Conservation (phyloP, 768 basidiomycete genomes). For the Lactifluus volemus region DNA sequence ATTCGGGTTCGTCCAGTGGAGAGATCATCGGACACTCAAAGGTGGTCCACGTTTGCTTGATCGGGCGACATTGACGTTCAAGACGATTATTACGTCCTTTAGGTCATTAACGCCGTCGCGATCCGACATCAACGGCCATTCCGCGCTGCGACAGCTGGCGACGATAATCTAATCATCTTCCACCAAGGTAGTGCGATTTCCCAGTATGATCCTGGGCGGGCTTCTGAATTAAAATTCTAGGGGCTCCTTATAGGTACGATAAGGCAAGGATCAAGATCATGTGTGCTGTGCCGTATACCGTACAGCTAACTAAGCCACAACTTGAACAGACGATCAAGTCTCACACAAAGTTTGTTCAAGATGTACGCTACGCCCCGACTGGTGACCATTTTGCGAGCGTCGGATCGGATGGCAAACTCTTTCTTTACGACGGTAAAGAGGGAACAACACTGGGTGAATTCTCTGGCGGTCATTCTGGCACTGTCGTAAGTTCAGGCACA, state of each 20-base stretch:
- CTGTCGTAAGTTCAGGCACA: slow-evolving; percentile 45
- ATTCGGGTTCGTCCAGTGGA: slow-evolving; percentile 76
- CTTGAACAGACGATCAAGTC: slow-evolving; percentile 64
- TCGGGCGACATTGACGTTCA: not conserved
- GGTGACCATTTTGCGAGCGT: slow-evolving; percentile 83
- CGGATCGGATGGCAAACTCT: slow-evolving; percentile 79
- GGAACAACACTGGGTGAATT: slow-evolving; percentile 72
- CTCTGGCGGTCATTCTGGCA: slow-evolving; percentile 65
- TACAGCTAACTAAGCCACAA: not conserved
- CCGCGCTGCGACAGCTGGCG: slow-evolving; percentile 81
- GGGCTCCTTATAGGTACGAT: slow-evolving; percentile 83
- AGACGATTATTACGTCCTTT: not conserved
- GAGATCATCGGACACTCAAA: slow-evolving; percentile 89
- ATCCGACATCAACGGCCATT: slow-evolving; percentile 86
- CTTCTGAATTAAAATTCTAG: slow-evolving; percentile 27
- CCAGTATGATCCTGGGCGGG: not conserved
- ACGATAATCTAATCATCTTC: slow-evolving; percentile 75
- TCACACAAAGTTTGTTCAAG: slow-evolving; percentile 90
- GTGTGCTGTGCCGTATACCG: too few species aligned
- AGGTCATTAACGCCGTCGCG: slow-evolving; percentile 83
- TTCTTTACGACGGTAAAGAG: slow-evolving; percentile 85
- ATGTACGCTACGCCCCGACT: slow-evolving; percentile 72
- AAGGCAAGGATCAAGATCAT: slow-evolving; percentile 38
- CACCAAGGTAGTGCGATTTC: slow-evolving; percentile 49
- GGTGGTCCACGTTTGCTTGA: slow-evolving; percentile 32